Percentiles rank a stretch among this genome's conserved stretches.
These are phyloP conservation scores for Lactifluus piperatus DNA, from an alignment of 768 basidiomycete genomes.

Conservation along the genomic window DNA sequence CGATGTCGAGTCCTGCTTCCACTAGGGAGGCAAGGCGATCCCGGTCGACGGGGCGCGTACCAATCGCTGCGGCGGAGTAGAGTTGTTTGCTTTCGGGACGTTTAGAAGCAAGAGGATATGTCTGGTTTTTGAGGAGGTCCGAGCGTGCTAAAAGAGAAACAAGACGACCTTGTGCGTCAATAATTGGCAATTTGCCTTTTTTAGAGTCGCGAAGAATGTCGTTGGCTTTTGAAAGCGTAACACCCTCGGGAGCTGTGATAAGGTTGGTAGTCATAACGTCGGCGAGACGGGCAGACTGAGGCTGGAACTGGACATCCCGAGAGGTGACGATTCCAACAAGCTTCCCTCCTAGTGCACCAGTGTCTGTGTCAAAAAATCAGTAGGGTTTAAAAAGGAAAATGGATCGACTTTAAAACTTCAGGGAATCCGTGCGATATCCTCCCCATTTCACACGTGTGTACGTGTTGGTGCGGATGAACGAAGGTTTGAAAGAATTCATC, in stretches of 20 bases:
- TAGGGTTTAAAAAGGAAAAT: conserved; percentile 21
- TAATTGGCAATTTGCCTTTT: conserved; percentile 93
- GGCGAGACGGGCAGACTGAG: conserved; percentile 51
- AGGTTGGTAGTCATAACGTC: conserved; percentile 87
- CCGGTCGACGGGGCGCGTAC: conserved; percentile 82
- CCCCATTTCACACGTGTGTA: conserved; percentile 67
- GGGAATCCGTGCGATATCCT: conserved; percentile 30
- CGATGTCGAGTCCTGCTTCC: conserved; percentile 92
- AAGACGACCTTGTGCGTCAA: conserved; percentile 58
- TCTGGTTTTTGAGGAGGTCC: conserved; percentile 95
- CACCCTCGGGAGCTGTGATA: conserved; percentile 79
- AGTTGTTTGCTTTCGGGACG: conserved; percentile 88
- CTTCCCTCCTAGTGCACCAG: conserved; percentile 79
- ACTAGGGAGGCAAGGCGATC: conserved; percentile 80
- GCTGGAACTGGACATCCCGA: conserved; percentile 91
- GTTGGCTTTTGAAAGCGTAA: conserved; percentile 89
- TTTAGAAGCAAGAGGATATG: conserved; percentile 91
- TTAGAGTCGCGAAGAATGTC: conserved; percentile 90
- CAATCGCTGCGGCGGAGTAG: conserved; percentile 91
- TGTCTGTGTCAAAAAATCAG: conserved; percentile 43
- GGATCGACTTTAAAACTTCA: background rate
- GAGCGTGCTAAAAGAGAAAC: conserved; percentile 88
- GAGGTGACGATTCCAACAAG: conserved; percentile 95
- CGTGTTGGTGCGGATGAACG: conserved; percentile 83
- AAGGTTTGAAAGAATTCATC: conserved; percentile 63